Conservation (phyloP, 23 red algal species). For the Gracilariopsis chorda region DNA sequence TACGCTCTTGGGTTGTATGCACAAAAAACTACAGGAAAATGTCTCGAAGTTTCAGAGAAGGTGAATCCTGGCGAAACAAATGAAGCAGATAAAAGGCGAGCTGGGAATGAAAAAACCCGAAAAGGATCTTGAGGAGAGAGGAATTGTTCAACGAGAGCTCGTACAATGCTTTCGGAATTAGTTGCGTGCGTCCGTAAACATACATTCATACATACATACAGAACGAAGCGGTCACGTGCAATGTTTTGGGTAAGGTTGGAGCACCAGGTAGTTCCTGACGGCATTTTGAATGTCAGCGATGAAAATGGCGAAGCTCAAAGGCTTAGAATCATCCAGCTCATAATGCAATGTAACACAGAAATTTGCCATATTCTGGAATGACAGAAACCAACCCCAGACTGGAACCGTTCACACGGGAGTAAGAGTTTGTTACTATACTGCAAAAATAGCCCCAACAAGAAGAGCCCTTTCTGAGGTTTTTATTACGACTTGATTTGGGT, state of each 20-base stretch:
- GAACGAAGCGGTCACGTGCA: conserved; percentile 45
- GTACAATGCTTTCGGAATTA: too few relatives aligned
- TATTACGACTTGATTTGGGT: too few relatives aligned
- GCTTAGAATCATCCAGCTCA: conserved; percentile 86
- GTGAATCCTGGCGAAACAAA: conserved; percentile 94
- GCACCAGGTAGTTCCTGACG: conserved; percentile 73
- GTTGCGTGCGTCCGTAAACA: too few relatives aligned
- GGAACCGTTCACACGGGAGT: too few relatives aligned
- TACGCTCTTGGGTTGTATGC: conserved; percentile 82
- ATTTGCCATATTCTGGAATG: too few relatives aligned
- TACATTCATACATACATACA: too few relatives aligned
- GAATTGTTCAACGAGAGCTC: too few relatives aligned
- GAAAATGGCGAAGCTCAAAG: conserved; percentile 90
- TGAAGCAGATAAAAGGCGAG: conserved; percentile 96
- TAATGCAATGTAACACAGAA: conserved; percentile 92
- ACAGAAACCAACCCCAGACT: too few relatives aligned
- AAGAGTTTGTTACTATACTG: too few relatives aligned
- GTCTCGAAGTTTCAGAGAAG: conserved; percentile 82
- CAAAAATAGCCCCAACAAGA: too few relatives aligned
- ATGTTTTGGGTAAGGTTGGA: conserved; percentile 80
- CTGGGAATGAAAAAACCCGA: conserved; percentile 95
- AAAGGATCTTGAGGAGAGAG: too few relatives aligned
- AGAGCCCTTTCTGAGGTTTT: too few relatives aligned
- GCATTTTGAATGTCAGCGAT: conserved; percentile 61
- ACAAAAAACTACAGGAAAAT: conserved; percentile 91